phyloP scores from a whole-genome alignment of 2,329 filamentous ascomycete species.

The Podosphaera leucotricha region DNA sequence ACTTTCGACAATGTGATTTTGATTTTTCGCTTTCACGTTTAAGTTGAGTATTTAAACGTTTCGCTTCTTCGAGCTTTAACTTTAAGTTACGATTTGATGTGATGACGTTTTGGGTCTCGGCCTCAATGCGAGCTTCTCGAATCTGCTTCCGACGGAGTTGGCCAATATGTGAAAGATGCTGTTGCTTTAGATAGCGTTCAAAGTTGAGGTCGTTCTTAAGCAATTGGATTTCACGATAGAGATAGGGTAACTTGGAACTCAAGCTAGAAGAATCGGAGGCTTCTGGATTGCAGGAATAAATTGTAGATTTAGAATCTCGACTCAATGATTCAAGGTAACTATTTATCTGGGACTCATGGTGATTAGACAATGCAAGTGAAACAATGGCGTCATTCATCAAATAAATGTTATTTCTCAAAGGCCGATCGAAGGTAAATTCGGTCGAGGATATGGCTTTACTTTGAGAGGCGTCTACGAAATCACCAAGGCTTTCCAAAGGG shows the following conservation, averaged over 20 bases:
- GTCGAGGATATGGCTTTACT: neutral
- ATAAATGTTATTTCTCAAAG: neutral
- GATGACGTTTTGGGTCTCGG: constrained; percentile 60
- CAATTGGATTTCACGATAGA: constrained; percentile 53
- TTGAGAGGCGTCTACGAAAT: neutral
- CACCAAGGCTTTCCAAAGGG: neutral
- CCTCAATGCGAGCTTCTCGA: constrained; percentile 53
- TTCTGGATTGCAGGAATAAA: constrained; percentile 13
- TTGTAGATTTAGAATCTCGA: constrained; percentile 9
- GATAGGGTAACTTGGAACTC: constrained; percentile 23
- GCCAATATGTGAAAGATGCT: constrained; percentile 62
- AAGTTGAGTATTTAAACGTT: constrained; percentile 43
- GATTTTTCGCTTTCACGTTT: constrained; percentile 51
- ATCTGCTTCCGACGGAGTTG: constrained; percentile 53
- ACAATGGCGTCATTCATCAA: constrained; percentile 32
- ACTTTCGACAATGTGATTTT: constrained; percentile 51
- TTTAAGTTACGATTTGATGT: constrained; percentile 53
- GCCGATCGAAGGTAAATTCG: neutral
- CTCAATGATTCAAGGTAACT: constrained; percentile 11
- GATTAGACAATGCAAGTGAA: constrained; percentile 16
- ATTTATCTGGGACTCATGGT: constrained; percentile 11
- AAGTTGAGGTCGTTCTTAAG: constrained; percentile 64
- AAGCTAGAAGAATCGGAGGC: constrained; percentile 5
- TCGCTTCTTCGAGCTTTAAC: constrained; percentile 48
- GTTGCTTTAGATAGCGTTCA: constrained; percentile 62